Conservation (phyloP, 2,329 filamentous ascomycete species). For the Ascochyta clinopodiicola region DNA sequence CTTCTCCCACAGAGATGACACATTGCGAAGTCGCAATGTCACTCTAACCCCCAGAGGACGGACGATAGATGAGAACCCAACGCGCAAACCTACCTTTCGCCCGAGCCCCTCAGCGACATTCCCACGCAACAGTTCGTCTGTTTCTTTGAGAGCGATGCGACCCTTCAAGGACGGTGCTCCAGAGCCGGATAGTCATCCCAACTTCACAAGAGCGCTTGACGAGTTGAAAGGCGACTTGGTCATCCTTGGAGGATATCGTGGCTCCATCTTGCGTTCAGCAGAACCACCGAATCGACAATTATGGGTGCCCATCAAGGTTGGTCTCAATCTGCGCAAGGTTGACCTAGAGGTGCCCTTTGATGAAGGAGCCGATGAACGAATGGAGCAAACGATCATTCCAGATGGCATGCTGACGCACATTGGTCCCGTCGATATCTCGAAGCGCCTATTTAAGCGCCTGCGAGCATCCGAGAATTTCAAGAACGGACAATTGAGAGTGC, state of each 20-base stretch:
- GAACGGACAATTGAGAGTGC: constrained; percentile 75
- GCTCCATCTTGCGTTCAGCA: constrained; percentile 85
- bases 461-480: constrained; percentile 75
- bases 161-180: constrained; percentile 23
- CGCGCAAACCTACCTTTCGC: constrained; percentile 27
- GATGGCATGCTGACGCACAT: constrained; percentile 91
- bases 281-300: constrained; percentile 83
- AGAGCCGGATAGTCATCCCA: constrained; percentile 53
- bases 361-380: constrained; percentile 80
- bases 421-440: constrained; percentile 88
- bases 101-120: constrained; percentile 22
- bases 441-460: constrained; percentile 79
- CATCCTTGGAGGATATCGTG: constrained; percentile 87
- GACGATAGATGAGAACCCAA: constrained; percentile 19
- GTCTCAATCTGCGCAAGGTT: constrained; percentile 87
- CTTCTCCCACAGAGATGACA: constrained; percentile 42
- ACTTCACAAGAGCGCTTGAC: constrained; percentile 65
- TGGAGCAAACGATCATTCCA: constrained; percentile 82
- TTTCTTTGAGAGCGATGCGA: constrained; percentile 21
- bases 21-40: constrained; percentile 30
- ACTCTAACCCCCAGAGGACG: constrained; percentile 19
- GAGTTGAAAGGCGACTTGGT: constrained; percentile 83
- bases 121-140: constrained; percentile 22
- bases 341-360: constrained; percentile 87
- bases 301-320: constrained; percentile 94